Evolutionary conservation across 225 moss, liverwort and hornwort genomes (phyloP).

Genomic region (Climacium dendroides): DNA sequence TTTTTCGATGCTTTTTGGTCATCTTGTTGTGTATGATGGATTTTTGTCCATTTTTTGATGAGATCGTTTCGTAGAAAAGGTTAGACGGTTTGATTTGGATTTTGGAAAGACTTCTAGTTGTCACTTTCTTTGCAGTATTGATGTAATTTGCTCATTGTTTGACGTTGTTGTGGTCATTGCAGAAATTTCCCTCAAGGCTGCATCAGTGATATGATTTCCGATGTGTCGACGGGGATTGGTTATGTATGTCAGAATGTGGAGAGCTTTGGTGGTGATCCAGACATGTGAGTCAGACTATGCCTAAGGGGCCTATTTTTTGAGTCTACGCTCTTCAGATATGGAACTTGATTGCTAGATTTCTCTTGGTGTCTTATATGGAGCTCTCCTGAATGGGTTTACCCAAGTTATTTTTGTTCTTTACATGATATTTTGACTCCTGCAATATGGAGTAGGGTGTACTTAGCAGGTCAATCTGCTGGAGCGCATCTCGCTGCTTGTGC

Average conservation of each 20-base stretch:
- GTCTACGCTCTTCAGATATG: neutral
- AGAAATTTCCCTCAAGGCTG: slow-evolving; percentile 90
- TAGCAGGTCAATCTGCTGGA: slow-evolving; percentile 88
- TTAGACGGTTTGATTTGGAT: neutral
- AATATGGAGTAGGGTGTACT: slow-evolving; percentile 36
- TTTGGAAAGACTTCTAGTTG: neutral
- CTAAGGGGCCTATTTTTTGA: neutral
- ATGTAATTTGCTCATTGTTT: neutral
- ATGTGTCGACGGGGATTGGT: slow-evolving; percentile 62
- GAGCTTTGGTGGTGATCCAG: slow-evolving; percentile 65
- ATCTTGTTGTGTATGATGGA: neutral
- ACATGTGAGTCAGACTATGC: slow-evolving; percentile 23
- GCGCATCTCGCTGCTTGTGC: slow-evolving; percentile 73
- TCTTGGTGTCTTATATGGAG: neutral
- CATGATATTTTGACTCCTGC: neutral
- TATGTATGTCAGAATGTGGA: slow-evolving; percentile 53
- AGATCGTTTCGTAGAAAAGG: neutral
- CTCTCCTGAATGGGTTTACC: neutral
- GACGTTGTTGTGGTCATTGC: neutral
- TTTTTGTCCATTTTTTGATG: neutral
- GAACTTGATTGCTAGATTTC: neutral
- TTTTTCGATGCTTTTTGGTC: neutral
- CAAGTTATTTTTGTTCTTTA: neutral
- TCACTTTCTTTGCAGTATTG: neutral
- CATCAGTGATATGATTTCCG: slow-evolving; percentile 78